A percentile compares a stretch with the other conserved stretches of the same genome.
phyloP scores from a whole-genome alignment of 2,329 filamentous ascomycete genomes.

The Conoideocrella luteorostrata region DNA sequence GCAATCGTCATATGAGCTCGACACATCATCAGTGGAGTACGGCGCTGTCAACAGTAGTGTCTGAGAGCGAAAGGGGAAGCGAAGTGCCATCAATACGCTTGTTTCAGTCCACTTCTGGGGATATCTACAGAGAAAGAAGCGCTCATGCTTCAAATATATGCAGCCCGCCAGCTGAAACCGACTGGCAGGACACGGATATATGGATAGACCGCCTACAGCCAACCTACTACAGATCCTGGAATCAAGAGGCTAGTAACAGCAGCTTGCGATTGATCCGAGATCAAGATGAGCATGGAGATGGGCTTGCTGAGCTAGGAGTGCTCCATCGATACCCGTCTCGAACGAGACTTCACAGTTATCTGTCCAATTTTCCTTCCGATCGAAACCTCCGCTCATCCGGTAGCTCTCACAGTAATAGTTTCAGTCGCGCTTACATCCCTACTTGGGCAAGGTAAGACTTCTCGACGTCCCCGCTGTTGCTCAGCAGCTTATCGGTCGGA shows the following conservation, averaged over 20 bases:
- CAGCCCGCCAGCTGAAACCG: background rate
- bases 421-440: constrained; percentile 40
- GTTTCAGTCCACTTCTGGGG: constrained; percentile 36
- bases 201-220: constrained; percentile 41
- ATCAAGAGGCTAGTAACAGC: constrained; percentile 27
- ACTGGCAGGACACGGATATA: background rate
- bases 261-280: constrained; percentile 44
- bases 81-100: constrained; percentile 42
- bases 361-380: constrained; percentile 43
- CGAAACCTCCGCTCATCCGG: constrained; percentile 45
- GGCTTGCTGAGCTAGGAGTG: constrained; percentile 52
- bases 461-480: no score
- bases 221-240: constrained; percentile 32
- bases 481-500: background rate
- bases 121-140: constrained; percentile 46
- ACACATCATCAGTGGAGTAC: constrained; percentile 56
- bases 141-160: background rate
- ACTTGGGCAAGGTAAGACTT: constrained; percentile 50
- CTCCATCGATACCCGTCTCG: constrained; percentile 48
- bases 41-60: constrained; percentile 57
- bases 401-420: constrained; percentile 42
- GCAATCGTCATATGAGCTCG: constrained; percentile 13
- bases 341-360: constrained; percentile 44
- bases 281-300: constrained; percentile 59
- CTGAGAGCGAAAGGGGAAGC: constrained; percentile 52